Evolutionary conservation across 495 filamentous ascomycete species (phyloP), one percentile per base, ranked within the genome.

Genomic region (Neurospora sp.): DNA sequence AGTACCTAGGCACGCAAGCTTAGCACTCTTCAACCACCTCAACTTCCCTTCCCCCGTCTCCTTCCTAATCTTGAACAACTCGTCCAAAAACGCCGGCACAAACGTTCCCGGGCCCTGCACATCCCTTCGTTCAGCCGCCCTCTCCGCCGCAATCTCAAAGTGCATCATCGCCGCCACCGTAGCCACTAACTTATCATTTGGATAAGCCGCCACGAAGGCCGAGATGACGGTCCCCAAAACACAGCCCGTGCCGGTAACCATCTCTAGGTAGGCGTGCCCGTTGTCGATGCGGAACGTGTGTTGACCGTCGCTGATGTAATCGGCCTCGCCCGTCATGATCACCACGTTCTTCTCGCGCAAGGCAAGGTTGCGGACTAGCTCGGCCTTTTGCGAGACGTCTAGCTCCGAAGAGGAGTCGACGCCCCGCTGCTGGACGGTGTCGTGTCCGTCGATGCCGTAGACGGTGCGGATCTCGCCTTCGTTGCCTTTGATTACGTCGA

Each of bases 401-500:
- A 87, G 87, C 71, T 88, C 89, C 12, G 85, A 82, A 14, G 89
- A 88, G 77, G 89, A 92, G 79, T 98, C 96, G n/a, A 98, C 96
- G 38, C 96, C 96, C 14, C 91, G 89, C 80, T 97, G 94, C 73
- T 90, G 88, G n/a, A 83, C 82, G 5, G 75, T 76, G 40, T 75
- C 71, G 9, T 72, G 87, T 31, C 89, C 89, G 20, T 87, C 81
- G 31, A 95, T 90, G 78, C 94, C 93, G 70, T 86, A 87, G 1
- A 94, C 88, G n/a, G 91, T 89, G 39, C 85, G 82, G 72, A 99
- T 95, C 81, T 99, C 96, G 69, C 90, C 89, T 80, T 96, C 94
- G 79, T 99, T 99, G 37, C 96, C 96, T 81, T 98, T 99, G 81
- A 99, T 93, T 27, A 97, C 85, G 80, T 92, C 89, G 74, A 96